Evolutionary conservation across 805 yeast species (phyloP), one percentile per base, ranked within the genome.

Genomic region (Ogataea haglerorum): DNA sequence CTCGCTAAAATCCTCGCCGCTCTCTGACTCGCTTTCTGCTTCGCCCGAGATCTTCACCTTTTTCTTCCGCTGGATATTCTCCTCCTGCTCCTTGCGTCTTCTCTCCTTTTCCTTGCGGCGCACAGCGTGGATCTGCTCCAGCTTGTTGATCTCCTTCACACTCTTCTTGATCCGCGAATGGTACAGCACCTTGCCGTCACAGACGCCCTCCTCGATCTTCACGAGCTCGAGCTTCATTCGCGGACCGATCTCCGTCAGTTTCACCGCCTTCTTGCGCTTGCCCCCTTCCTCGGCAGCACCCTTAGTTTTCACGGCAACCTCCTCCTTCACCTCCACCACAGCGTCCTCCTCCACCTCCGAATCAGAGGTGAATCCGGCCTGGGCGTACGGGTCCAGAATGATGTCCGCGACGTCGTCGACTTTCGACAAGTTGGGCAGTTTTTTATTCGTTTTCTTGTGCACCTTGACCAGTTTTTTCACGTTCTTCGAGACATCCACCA

Each of bases 301-400:
- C 17, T 22, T 32, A 17, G 47, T 10, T 45, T 54, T 42, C 49
- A 43, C 29, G 39, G 59, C 29, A 36, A 42, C 45, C 24, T 52
- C 56, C 38, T 61, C 57, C 41, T 60, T 52, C 17, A 84, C 70
- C 49, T 80, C 87, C 22, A 87, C 91, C 38, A 83, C 73, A 18
- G 80, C 86, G 50, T 90, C 96, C 46, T 90, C 96, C 56, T 93
- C 98, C 31, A 89, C 80, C 68, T 91, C 99, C 4, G 95, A 84
- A 55, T 91, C 99, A 34, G 93, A 82, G 2, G 96, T 87, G 58
- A 82, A 79, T 1, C 81, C 87, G 9, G 74, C 75, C 26, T 80
- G 79, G 17, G 90, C 81, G 57, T 85, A 85, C 2, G 89, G 89
- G 58, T 89, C 96, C 40, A 88, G 69, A 39, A 91, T 71, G 49